Evolutionary conservation across 2,329 filamentous ascomycete species (phyloP), one percentile per base, ranked within the genome.

Genomic region (Clonostachys rosea): DNA sequence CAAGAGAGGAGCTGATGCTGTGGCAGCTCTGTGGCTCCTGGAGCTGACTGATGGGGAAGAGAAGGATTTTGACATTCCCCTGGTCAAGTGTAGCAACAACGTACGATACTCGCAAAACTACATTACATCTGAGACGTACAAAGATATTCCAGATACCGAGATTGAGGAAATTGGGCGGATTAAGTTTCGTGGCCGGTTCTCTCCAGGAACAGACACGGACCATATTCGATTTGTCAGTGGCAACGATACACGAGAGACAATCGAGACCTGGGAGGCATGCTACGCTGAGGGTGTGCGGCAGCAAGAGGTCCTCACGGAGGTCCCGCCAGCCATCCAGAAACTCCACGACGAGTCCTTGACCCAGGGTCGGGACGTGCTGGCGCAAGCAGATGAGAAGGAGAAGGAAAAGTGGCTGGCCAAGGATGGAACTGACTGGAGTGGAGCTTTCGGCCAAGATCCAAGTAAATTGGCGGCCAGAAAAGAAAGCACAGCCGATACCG

Each of bases 201-300:
- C 94, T 53, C 84, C 91, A 1, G 92, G 92, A 13, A 95, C 89
- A 43, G 91, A 96, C 62, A 83, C 89, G 46, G 87, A 89, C 16
- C 94, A 97, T 61, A 79, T 89, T 54, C 76, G 75, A 2, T 96
- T 96, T 56, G 84, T 96, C 18, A 80, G 83, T 43, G 89, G 95
- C 64, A 96, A 95, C 58, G 84, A 95, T 61, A 86, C 87, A 2
- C 85, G 92, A 34, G 94, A 97, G 71, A 96, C 91, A 0, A 95
- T 89, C 53, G 92, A 97, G 69, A 88, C 87, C 0, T 97, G 91
- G 90, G 91, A 96, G 65, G 89, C 91, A 1, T 96, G 92, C 63
- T 81, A 87, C 39, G 83, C 90, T 0, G 91, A 97, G 64, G 92
- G 92, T 12, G 89, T 96, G 0, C 83, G 94, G 3, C 68, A 75